Evolutionary conservation across 371 early-diverging fungal species (phyloP).

Genomic region (Apophysomyces elegans): DNA sequence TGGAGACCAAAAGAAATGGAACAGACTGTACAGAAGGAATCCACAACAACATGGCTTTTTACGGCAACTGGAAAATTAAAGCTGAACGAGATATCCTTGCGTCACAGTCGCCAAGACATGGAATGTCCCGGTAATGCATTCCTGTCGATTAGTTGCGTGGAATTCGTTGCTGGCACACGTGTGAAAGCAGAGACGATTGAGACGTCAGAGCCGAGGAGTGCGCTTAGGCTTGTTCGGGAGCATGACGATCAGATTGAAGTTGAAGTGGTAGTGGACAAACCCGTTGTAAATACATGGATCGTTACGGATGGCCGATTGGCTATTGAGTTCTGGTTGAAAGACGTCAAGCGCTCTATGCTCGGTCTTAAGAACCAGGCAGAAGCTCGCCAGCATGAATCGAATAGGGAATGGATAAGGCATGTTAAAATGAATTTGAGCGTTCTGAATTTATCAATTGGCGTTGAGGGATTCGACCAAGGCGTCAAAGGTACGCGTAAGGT

Average conservation of each 20-base stretch:
- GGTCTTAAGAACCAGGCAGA: background rate
- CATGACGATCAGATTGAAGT: conserved; percentile 26
- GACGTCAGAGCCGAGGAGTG: background rate
- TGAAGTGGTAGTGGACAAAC: conserved; percentile 19
- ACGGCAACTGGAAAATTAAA: conserved; percentile 13
- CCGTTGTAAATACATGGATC: conserved; percentile 26
- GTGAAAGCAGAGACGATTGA: conserved; percentile 3
- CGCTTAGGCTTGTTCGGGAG: conserved; percentile 19
- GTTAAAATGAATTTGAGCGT: conserved; percentile 13
- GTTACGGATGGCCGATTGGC: conserved; percentile 15
- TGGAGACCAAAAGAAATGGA: conserved; percentile 23
- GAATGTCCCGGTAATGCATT: background rate
- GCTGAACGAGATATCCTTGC: conserved; percentile 17
- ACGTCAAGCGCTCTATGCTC: conserved; percentile 4
- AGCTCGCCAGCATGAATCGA: background rate
- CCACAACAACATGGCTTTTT: conserved; percentile 17
- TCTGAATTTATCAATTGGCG: conserved; percentile 3
- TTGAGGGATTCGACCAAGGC: conserved; percentile 39
- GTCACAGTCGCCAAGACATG: background rate
- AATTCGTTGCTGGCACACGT: conserved; percentile 3
- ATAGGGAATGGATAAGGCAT: conserved; percentile 9
- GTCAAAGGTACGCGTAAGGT: conserved; percentile 28
- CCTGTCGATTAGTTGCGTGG: conserved; percentile 1
- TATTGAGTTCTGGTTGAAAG: conserved; percentile 30
- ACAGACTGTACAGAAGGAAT: conserved; percentile 5